Base-by-base conservation (phyloP, 2,329 filamentous ascomycete species). In the Pleurostoma richardsiae region DNA sequence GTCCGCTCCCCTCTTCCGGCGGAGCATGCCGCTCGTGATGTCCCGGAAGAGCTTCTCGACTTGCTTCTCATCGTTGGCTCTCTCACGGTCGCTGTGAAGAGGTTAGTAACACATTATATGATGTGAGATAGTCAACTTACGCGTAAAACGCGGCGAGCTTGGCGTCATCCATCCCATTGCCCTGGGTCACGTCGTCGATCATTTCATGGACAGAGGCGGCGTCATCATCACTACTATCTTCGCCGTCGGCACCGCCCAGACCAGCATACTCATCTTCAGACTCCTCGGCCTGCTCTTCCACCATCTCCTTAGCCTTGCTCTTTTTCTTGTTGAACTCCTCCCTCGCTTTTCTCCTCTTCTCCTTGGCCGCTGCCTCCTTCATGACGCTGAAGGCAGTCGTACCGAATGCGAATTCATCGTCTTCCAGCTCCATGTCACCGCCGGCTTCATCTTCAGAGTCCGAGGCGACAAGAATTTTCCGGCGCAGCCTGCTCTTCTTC, bases 231-330 rank as follows among this genome's bases (percentile, higher is more conserved):
- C 85, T 85, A 40, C 79, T 85, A 53, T 92, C 89, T 55, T 97
- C 92, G 50, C 92, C 91, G 65, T 91, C 92, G 8, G 75, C 86
- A 52, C 94, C 94, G 55, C 94, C 94, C 7, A 99, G 75, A 4
- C 94, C 94, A 38, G 91, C 92, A 63, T 97, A 99, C 65, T 99
- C 94, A 62, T 99, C 94, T 62, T 99, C 95, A 0, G 94, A 99
- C 68, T 99, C 94, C 58, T 96, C 89, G 50, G 94, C 92, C 62
- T 95, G 90, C 55, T 96, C 94, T 54, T 97, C 82, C 36, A 99
- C 77, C 78, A 96, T 88, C 28, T 86, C 84, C 59, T 84, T 90
- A 1, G 91, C 92, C 61, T 88, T 85, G 69, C 89, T 95, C 63
- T 86, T 91, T 66, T 90, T 91, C 66, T 86, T 88, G 68, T 96